Conservation (phyloP, 495 filamentous ascomycete species). For the Tuber melanosporum region DNA sequence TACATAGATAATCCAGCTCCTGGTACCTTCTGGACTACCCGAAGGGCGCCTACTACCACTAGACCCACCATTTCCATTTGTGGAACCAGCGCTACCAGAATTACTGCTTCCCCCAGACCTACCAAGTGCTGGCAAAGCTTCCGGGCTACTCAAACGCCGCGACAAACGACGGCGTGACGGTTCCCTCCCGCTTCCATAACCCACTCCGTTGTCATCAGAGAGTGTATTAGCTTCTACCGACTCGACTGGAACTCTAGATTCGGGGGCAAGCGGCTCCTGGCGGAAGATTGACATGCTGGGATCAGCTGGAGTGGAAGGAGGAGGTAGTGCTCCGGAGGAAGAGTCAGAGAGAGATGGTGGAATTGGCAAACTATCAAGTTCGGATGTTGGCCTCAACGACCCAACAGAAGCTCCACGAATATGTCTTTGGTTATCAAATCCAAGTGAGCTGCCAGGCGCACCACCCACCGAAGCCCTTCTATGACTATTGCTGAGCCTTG, state of each 20-base stretch:
- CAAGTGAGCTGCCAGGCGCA: constrained; percentile 30
- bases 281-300: constrained; percentile 51
- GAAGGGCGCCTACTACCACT: constrained; percentile 24
- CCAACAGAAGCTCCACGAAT: constrained; percentile 44
- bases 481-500: constrained; percentile 51
- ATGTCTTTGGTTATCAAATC: constrained; percentile 50
- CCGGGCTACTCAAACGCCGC: constrained; percentile 36
- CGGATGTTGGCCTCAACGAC: constrained; percentile 44
- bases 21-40: constrained; percentile 39
- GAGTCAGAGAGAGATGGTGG: constrained; percentile 51
- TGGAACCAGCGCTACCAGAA: constrained; percentile 17
- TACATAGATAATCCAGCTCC: constrained; percentile 76
- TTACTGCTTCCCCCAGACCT: constrained; percentile 19
- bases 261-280: constrained; percentile 33
- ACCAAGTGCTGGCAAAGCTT: constrained; percentile 16
- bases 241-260: not conserved
- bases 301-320: constrained; percentile 64
- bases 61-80: constrained; percentile 15
- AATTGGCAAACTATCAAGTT: constrained; percentile 43
- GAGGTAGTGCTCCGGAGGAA: constrained; percentile 58
- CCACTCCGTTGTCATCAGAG: constrained; percentile 23
- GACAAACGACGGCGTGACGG: constrained; percentile 24
- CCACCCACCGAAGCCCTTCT: constrained; percentile 50
- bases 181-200: constrained; percentile 16
- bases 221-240: constrained; percentile 13